These are phyloP conservation scores for Phytopythium aichiense DNA, from an alignment of 352 stramenopile species.

Conservation along the genomic window DNA sequence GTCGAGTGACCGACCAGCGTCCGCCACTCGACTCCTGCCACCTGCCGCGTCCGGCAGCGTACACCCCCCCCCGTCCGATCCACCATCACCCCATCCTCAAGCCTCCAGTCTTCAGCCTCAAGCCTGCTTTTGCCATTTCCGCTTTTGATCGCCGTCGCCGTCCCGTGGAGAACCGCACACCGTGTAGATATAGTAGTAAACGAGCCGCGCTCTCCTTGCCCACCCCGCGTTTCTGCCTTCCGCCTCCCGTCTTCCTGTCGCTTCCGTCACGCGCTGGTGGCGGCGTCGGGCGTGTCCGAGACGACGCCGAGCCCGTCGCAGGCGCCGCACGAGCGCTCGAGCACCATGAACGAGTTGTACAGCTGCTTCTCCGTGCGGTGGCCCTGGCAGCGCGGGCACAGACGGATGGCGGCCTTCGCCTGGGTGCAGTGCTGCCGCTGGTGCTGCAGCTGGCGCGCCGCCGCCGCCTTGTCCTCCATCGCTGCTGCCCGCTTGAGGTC, in stretches of 20 bases:
- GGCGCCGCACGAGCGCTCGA: slow-evolving; percentile 47
- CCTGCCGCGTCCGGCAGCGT: not conserved
- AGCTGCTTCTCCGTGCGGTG: slow-evolving; percentile 52
- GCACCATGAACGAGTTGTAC: slow-evolving; percentile 47
- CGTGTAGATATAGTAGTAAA: slow-evolving; percentile 1
- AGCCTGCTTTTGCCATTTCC: not conserved
- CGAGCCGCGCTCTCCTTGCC: not conserved
- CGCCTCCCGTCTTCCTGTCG: not conserved
- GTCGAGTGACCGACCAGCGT: slow-evolving; percentile 31
- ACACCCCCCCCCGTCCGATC: too few relatives aligned
- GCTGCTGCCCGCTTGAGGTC: not conserved
- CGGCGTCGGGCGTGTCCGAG: not conserved
- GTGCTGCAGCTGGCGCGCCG: not conserved
- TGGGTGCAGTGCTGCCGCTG: not conserved
- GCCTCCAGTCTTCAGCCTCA: too few relatives aligned
- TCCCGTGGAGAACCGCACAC: not conserved
- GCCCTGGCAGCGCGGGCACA: slow-evolving; percentile 51
- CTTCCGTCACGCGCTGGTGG: not conserved
- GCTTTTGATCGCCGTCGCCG: not conserved
- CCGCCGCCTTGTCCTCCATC: not conserved
- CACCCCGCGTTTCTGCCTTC: not conserved
- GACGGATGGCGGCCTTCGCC: slow-evolving; percentile 16
- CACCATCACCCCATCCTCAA: not conserved
- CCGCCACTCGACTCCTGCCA: not conserved
- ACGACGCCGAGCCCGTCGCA: slow-evolving; percentile 61